Conservation (phyloP, 169 alveolate genomes). For the Neospora caninum region DNA sequence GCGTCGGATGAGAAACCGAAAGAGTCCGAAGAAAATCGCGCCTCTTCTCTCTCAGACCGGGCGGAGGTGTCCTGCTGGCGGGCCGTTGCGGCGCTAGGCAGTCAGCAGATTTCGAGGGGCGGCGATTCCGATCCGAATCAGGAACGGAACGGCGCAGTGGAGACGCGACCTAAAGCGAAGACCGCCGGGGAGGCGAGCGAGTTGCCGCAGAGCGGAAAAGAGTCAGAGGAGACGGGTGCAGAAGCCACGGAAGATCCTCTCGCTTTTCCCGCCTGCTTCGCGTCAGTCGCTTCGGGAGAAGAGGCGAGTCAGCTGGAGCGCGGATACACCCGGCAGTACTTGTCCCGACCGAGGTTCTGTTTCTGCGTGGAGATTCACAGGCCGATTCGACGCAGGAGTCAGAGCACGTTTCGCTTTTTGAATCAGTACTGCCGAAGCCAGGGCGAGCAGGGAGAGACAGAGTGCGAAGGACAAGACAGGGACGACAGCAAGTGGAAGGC, state of each 20-base stretch:
- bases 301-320: neutral
- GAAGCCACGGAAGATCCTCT: neutral
- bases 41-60: too few species aligned
- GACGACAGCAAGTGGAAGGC: neutral
- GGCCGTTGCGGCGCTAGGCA: too few species aligned
- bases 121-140: too few species aligned
- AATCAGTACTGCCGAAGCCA: neutral
- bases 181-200: neutral
- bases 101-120: too few species aligned
- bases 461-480: neutral
- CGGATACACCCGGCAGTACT: slow-evolving; percentile 17
- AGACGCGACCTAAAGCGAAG: too few species aligned
- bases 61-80: too few species aligned
- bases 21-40: too few species aligned
- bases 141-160: too few species aligned
- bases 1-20: too few species aligned
- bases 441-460: neutral
- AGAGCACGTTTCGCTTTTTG: neutral
- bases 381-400: neutral
- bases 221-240: neutral
- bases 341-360: slow-evolving; percentile 32
- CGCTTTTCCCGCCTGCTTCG: slow-evolving; percentile 3
- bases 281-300: neutral
- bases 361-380: slow-evolving; percentile 36
- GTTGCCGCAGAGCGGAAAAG: neutral